A percentile compares a stretch with the other conserved stretches of the same genome.
phyloP scores from a whole-genome alignment of 2,329 filamentous ascomycete species.

The Lachnellula arida region DNA sequence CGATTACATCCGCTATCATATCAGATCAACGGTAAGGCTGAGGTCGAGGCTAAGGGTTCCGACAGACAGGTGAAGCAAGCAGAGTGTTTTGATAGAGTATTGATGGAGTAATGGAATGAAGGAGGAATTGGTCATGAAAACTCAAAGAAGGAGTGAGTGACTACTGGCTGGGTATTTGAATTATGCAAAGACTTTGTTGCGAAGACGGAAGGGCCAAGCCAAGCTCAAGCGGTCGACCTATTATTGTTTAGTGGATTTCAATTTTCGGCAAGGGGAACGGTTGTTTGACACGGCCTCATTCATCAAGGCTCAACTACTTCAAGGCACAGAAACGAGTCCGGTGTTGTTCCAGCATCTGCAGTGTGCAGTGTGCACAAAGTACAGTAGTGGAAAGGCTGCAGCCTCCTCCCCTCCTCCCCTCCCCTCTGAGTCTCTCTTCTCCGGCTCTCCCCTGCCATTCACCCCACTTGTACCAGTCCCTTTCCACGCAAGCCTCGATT shows the following conservation, averaged over 20 bases:
- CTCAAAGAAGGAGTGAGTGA: conserved; percentile 17
- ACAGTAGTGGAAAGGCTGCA: too few species aligned
- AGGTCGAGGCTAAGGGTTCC: conserved; percentile 18
- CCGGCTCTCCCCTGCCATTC: too few species aligned
- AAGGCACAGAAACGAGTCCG: neutral
- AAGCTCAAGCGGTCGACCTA: neutral
- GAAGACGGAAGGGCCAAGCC: conserved; percentile 13
- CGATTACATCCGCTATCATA: conserved; percentile 22
- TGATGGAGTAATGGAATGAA: conserved; percentile 23
- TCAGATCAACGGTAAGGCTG: conserved; percentile 16
- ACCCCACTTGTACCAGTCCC: too few species aligned
- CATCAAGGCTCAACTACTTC: too few species aligned
- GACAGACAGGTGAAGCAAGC: conserved; percentile 14
- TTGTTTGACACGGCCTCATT: too few species aligned
- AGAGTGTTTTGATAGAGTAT: conserved; percentile 7
- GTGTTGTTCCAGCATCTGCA: neutral
- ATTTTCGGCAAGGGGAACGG: conserved; percentile 3
- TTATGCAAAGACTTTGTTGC: conserved; percentile 20
- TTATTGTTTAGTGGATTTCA: neutral
- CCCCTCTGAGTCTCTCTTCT: too few species aligned
- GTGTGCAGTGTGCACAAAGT: neutral
- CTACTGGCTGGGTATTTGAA: conserved; percentile 17
- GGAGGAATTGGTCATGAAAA: conserved; percentile 21
- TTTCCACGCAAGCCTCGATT: neutral
- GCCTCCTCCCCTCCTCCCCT: too few species aligned